A percentile compares a stretch with the other conserved stretches of the same genome.
Conservation (phyloP, 2,329 filamentous ascomycete species). For the Colletotrichum cereale region DNA sequence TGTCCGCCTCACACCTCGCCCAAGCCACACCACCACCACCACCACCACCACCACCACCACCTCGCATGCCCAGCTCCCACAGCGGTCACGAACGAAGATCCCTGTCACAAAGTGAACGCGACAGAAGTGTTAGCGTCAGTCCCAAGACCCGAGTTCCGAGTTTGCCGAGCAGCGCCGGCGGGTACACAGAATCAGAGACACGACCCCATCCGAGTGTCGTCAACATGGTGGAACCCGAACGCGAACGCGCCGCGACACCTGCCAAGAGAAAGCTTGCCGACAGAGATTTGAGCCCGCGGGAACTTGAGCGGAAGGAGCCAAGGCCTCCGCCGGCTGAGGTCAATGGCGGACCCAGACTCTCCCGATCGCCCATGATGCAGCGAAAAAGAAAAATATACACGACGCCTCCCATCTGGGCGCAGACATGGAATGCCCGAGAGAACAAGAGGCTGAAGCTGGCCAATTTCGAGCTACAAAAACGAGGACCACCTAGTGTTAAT, state of each 20-base stretch:
- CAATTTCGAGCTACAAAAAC: constrained; percentile 61
- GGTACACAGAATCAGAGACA: constrained; percentile 37
- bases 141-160: constrained; percentile 78
- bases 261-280: constrained; percentile 64
- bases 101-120: constrained; percentile 72
- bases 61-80: constrained; percentile 54
- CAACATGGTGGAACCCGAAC: constrained; percentile 48
- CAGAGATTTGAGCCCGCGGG: constrained; percentile 61
- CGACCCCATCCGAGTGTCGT: constrained; percentile 36
- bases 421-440: constrained; percentile 51
- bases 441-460: constrained; percentile 54
- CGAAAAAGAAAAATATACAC: constrained; percentile 57
- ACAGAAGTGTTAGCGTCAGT: constrained; percentile 80
- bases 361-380: constrained; percentile 45
- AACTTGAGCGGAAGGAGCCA: constrained; percentile 62
- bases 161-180: constrained; percentile 59
- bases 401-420: constrained; percentile 63
- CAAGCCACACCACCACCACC: constrained; percentile 47
- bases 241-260: constrained; percentile 53
- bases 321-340: constrained; percentile 63
- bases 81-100: constrained; percentile 64
- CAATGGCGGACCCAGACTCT: constrained; percentile 54
- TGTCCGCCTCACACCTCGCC: constrained; percentile 47
- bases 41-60: constrained; percentile 50
- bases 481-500: constrained; percentile 51